Conservation (phyloP, 1,284 basidiomycete genomes). For the Ceratobasidium theobromae region DNA sequence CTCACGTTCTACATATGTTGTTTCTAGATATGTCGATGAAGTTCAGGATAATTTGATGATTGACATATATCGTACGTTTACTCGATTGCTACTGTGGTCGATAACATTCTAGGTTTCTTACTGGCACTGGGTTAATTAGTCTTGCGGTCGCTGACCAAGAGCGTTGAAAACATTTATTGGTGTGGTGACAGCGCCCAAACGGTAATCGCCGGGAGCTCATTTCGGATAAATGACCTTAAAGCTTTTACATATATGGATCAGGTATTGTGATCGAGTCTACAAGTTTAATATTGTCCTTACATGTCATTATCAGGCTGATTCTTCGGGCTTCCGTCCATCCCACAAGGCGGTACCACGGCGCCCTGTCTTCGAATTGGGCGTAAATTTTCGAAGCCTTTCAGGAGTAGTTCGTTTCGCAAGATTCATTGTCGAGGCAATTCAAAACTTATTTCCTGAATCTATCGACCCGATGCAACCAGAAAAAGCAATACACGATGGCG, state of each 20-base stretch:
- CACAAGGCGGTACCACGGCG: slow-evolving; percentile 45
- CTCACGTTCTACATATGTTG: no score
- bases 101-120: no score
- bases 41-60: slow-evolving; percentile 26
- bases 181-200: slow-evolving; percentile 79
- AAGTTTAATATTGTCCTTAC: no score
- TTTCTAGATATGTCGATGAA: slow-evolving; percentile 16
- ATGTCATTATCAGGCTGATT: no score
- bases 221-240: slow-evolving; percentile 61
- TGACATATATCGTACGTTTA: neutral
- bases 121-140: slow-evolving; percentile 56
- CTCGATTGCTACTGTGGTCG: no score
- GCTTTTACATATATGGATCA: no score
- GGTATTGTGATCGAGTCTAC: no score
- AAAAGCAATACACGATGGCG: neutral
- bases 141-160: slow-evolving; percentile 58
- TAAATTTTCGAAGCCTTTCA: slow-evolving; percentile 35
- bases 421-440: slow-evolving; percentile 22
- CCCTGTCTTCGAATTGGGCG: slow-evolving; percentile 26
- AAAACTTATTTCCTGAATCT: slow-evolving; percentile 27
- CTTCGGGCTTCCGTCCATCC: no score
- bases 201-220: slow-evolving; percentile 70
- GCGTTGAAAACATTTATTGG: slow-evolving; percentile 70
- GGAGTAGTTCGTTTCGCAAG: slow-evolving; percentile 34
- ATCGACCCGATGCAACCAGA: slow-evolving; percentile 31